Percentiles rank a stretch among this genome's conserved stretches.
These are phyloP conservation scores for Tricholoma saponaceum DNA, from an alignment of 768 basidiomycete genomes.

Conservation along the genomic window DNA sequence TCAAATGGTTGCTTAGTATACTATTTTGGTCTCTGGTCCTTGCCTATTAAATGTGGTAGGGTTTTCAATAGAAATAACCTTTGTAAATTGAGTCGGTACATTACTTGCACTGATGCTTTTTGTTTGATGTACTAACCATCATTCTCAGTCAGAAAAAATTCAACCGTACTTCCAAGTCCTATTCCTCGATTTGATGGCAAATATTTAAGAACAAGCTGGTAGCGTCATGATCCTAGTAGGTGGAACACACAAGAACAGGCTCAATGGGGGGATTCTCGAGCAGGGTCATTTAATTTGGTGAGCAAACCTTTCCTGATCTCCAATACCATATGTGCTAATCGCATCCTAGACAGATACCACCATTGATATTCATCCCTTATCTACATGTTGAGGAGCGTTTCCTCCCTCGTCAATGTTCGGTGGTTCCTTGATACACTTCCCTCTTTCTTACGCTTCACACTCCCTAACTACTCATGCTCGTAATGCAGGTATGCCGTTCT, in stretches of 20 bases:
- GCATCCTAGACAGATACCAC: constrained; percentile 55
- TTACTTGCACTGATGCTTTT: constrained; percentile 6
- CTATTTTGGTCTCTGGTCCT: no score
- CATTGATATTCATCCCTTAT: constrained; percentile 64
- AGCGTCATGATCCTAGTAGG: constrained; percentile 62
- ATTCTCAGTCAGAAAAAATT: constrained; percentile 6
- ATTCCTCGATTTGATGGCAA: constrained; percentile 75
- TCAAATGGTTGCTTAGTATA: no score
- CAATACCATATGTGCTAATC: background rate
- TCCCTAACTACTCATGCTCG: background rate
- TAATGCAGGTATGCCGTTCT: constrained; percentile 52
- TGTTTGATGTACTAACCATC: background rate
- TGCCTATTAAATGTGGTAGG: no score
- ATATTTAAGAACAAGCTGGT: constrained; percentile 62
- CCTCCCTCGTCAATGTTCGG: constrained; percentile 52
- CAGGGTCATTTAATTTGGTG: constrained; percentile 16
- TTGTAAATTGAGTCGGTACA: constrained; percentile 53
- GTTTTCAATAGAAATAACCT: constrained; percentile 62
- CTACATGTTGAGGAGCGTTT: constrained; percentile 63
- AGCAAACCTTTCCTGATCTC: background rate
- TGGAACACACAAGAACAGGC: constrained; percentile 77
- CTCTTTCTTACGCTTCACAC: background rate
- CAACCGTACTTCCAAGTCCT: constrained; percentile 34
- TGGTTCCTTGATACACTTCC: constrained; percentile 64
- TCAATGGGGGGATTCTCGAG: constrained; percentile 25